These are phyloP conservation scores for Alternaria sp. DNA, from an alignment of 2,329 filamentous ascomycete species.

Conservation along the genomic window DNA sequence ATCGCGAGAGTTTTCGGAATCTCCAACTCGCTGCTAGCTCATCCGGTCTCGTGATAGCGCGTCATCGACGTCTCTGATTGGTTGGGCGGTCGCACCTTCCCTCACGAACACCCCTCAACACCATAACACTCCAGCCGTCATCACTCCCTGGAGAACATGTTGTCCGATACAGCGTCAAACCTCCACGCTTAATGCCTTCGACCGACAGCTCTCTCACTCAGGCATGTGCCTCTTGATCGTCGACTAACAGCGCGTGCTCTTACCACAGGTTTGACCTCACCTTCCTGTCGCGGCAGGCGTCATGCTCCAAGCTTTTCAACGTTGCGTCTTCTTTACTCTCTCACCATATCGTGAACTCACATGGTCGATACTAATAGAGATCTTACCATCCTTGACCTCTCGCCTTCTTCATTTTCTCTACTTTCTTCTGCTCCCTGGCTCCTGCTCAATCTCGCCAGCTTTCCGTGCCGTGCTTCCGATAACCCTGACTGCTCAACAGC, in stretches of 20 bases:
- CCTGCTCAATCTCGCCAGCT: not conserved
- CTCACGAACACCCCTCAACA: constrained; percentile 5
- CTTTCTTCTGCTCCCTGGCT: not conserved
- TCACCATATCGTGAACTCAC: constrained; percentile 12
- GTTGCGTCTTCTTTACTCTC: constrained; percentile 2
- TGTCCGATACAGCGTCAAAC: not conserved
- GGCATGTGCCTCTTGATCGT: constrained; percentile 1
- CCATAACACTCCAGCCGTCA: not conserved
- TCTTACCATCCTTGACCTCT: not conserved
- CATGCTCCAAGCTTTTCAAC: constrained; percentile 5
- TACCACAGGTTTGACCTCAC: constrained; percentile 23
- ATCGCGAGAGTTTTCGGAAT: constrained; percentile 35
- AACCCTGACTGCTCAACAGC: not conserved
- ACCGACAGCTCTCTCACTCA: not conserved
- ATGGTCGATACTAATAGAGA: not conserved
- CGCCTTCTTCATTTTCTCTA: not conserved
- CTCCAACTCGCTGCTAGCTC: constrained; percentile 20
- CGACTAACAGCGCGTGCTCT: constrained; percentile 14
- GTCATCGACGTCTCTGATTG: constrained; percentile 11
- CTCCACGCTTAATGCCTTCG: not conserved
- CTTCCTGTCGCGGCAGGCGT: constrained; percentile 3
- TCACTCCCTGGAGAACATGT: not conserved
- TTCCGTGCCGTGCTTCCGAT: not conserved
- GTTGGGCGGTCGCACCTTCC: not conserved
- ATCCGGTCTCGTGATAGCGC: constrained; percentile 21